Evolutionary conservation across 2,329 filamentous ascomycete species (phyloP).

Genomic region (Aspergillus candidus): DNA sequence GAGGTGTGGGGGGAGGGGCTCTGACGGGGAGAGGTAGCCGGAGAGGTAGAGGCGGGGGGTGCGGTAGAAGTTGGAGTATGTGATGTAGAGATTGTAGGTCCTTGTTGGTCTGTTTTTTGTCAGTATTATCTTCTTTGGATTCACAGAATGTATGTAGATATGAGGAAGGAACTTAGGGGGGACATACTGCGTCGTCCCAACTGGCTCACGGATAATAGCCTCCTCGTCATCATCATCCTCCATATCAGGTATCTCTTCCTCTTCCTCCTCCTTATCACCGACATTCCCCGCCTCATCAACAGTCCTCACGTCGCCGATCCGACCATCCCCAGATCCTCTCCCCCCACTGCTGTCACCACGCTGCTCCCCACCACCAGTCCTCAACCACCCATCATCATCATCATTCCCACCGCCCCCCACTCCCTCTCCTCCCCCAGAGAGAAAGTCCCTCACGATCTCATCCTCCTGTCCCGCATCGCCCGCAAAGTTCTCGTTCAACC

Average conservation of each 20-base stretch:
- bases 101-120: slow-evolving; percentile 60
- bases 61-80: slow-evolving; percentile 93
- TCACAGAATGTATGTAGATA: neutral
- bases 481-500: slow-evolving; percentile 88
- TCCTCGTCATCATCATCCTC: slow-evolving; percentile 94
- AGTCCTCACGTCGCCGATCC: slow-evolving; percentile 74
- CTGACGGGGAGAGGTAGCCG: slow-evolving; percentile 73
- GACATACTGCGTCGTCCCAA: slow-evolving; percentile 49
- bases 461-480: slow-evolving; percentile 82
- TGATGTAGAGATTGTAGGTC: slow-evolving; percentile 98
- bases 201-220: slow-evolving; percentile 80
- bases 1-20: slow-evolving; percentile 70
- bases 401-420: slow-evolving; percentile 66
- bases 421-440: slow-evolving; percentile 44
- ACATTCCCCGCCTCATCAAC: slow-evolving; percentile 85
- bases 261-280: slow-evolving; percentile 59
- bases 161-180: slow-evolving; percentile 1
- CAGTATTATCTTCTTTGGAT: neutral
- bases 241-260: slow-evolving; percentile 92
- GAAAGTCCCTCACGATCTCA: slow-evolving; percentile 74
- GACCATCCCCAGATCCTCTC: slow-evolving; percentile 60
- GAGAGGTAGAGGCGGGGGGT: slow-evolving; percentile 93
- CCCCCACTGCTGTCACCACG: slow-evolving; percentile 72
- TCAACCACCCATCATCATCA: slow-evolving; percentile 85
- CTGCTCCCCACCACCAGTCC: slow-evolving; percentile 67